Evolutionary conservation across 345 rosid species (phyloP).

Genomic region (Citrus australasica): DNA sequence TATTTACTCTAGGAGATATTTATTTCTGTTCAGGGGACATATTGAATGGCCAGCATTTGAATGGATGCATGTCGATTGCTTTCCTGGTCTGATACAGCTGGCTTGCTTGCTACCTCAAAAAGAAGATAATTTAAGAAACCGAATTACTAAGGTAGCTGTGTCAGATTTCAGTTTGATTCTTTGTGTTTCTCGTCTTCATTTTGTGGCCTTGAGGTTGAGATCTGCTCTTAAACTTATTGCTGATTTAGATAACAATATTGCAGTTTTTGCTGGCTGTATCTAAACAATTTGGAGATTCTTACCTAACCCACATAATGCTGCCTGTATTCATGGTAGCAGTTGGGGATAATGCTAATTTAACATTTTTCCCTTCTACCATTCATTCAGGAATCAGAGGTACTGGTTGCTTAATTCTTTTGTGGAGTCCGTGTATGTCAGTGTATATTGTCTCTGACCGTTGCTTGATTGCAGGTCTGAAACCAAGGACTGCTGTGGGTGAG

Average conservation of each 20-base stretch:
- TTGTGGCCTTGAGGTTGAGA: constrained; percentile 10
- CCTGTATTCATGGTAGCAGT: constrained; percentile 88
- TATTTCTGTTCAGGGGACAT: constrained; percentile 51
- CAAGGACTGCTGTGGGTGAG: constrained; percentile 71
- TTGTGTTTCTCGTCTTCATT: background rate
- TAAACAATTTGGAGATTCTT: constrained; percentile 66
- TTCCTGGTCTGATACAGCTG: constrained; percentile 73
- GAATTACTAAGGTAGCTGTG: constrained; percentile 64
- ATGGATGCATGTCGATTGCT: constrained; percentile 94
- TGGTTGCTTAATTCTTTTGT: constrained; percentile 7
- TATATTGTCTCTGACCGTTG: constrained; percentile 19
- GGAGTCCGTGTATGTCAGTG: constrained; percentile 4
- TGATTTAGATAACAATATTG: constrained; percentile 25
- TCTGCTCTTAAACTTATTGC: constrained; percentile 14
- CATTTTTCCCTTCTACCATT: constrained; percentile 52
- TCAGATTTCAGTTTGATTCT: constrained; percentile 12
- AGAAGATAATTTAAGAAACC: constrained; percentile 84
- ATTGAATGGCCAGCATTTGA: constrained; percentile 88
- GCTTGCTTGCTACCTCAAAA: constrained; percentile 80
- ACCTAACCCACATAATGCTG: constrained; percentile 73
- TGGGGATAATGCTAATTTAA: constrained; percentile 77
- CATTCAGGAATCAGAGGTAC: constrained; percentile 72
- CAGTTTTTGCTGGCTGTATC: constrained; percentile 85
- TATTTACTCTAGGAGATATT: constrained; percentile 16
- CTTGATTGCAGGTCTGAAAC: constrained; percentile 68